Conservation (phyloP, 2,329 filamentous ascomycete species). For the Hymenoscyphus occultus region DNA sequence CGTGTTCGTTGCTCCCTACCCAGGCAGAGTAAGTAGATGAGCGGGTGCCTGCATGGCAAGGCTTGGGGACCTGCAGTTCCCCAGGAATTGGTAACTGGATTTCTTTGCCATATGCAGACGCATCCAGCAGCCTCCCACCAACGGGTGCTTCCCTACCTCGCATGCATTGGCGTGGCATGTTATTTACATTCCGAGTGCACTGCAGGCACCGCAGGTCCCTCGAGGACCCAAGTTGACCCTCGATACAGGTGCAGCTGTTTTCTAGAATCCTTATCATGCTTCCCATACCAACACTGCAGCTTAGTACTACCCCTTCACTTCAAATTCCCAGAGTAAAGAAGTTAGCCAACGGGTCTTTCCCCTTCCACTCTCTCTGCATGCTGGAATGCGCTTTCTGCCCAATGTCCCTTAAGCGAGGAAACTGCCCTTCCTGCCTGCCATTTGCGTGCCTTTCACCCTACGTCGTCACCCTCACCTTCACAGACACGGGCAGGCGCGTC, state of each 20-base stretch:
- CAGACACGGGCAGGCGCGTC: neutral
- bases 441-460: neutral
- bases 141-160: neutral
- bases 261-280: neutral
- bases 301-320: neutral
- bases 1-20: neutral
- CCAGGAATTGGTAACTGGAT: neutral
- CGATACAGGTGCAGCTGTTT: neutral
- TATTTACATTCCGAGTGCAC: neutral
- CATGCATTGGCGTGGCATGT: neutral
- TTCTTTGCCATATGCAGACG: constrained; percentile 1
- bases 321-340: neutral
- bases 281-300: neutral
- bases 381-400: too few species aligned
- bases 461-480: neutral
- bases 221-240: neutral
- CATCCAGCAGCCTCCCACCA: neutral
- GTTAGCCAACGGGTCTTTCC: neutral
- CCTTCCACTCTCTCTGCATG: neutral
- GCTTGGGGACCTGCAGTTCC: constrained; percentile 5
- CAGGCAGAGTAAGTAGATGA: neutral
- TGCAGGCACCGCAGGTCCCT: neutral
- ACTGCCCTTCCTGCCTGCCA: neutral
- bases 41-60: neutral
- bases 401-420: too few species aligned